Evolutionary conservation across 306 rosid species (phyloP).

Genomic region (Senna siamea): DNA sequence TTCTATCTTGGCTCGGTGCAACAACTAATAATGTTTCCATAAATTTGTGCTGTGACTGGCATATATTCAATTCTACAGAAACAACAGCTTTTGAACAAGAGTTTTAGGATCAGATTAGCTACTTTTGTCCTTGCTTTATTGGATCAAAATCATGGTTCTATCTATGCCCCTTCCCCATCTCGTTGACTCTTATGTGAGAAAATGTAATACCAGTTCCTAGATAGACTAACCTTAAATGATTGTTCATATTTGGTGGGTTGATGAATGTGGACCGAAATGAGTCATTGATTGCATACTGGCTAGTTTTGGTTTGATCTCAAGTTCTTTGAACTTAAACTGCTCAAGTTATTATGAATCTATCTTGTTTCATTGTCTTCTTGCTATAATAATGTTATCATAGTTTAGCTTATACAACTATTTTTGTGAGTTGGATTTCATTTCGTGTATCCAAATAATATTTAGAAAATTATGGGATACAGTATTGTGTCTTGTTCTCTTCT

Average conservation of each 20-base stretch:
- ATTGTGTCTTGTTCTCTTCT: too few relatives aligned
- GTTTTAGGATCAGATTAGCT: constrained; percentile 30
- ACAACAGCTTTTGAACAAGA: background rate
- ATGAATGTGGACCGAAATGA: background rate
- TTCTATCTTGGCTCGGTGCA: too few relatives aligned
- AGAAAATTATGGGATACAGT: too few relatives aligned
- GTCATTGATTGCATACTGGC: background rate
- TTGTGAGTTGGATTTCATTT: too few relatives aligned
- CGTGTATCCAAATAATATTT: too few relatives aligned
- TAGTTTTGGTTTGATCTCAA: background rate
- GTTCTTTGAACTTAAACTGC: background rate
- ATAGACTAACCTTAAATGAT: background rate
- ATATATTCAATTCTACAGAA: constrained; percentile 21
- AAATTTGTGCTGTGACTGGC: constrained; percentile 24
- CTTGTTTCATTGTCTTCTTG: background rate
- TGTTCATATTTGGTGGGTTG: background rate
- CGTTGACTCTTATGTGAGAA: constrained; percentile 7
- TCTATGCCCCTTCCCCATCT: background rate
- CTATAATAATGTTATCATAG: too few relatives aligned
- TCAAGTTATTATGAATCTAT: background rate
- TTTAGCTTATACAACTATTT: too few relatives aligned
- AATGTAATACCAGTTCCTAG: constrained; percentile 19
- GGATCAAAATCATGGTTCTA: constrained; percentile 6
- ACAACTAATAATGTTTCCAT: background rate
- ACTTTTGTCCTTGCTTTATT: constrained; percentile 18